phyloP scores from a whole-genome alignment of 371 early-diverging fungal genomes.

The Gilbertella persicaria region DNA sequence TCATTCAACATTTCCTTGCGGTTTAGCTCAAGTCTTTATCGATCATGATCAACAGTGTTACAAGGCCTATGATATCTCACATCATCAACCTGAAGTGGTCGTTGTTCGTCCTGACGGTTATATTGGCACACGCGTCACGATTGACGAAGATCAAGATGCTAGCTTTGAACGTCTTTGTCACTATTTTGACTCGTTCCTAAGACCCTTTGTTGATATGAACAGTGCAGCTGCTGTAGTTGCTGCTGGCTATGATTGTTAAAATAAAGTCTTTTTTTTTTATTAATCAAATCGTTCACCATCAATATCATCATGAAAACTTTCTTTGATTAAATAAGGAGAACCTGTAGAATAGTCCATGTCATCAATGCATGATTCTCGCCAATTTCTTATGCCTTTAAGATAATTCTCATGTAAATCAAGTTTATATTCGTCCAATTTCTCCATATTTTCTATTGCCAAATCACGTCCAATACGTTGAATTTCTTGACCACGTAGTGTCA shows the following conservation, averaged over 20 bases:
- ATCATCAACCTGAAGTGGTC: constrained; percentile 24
- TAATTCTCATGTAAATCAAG: constrained; percentile 46
- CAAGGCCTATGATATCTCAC: constrained; percentile 21
- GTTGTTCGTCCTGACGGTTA: constrained; percentile 45
- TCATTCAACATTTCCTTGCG: constrained; percentile 30
- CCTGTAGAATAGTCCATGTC: neutral
- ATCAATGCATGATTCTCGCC: constrained; percentile 26
- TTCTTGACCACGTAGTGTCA: constrained; percentile 44
- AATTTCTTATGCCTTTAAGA: constrained; percentile 37
- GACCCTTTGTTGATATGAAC: constrained; percentile 31
- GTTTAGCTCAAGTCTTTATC: constrained; percentile 35
- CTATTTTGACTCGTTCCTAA: constrained; percentile 39
- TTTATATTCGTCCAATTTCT: constrained; percentile 45
- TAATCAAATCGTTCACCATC: neutral
- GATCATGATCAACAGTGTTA: constrained; percentile 47
- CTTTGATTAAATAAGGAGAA: neutral
- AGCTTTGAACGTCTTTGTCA: constrained; percentile 15
- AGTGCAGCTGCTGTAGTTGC: constrained; percentile 41
- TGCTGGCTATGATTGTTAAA: constrained; percentile 24
- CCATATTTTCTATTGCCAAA: constrained; percentile 46
- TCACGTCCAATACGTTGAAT: constrained; percentile 46
- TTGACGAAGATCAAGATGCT: constrained; percentile 1
- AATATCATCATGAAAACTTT: neutral
- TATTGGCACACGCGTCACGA: constrained; percentile 32
- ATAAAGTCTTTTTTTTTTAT: neutral